Conservation (phyloP, 352 stramenopile species). For the Peronospora destructor region DNA sequence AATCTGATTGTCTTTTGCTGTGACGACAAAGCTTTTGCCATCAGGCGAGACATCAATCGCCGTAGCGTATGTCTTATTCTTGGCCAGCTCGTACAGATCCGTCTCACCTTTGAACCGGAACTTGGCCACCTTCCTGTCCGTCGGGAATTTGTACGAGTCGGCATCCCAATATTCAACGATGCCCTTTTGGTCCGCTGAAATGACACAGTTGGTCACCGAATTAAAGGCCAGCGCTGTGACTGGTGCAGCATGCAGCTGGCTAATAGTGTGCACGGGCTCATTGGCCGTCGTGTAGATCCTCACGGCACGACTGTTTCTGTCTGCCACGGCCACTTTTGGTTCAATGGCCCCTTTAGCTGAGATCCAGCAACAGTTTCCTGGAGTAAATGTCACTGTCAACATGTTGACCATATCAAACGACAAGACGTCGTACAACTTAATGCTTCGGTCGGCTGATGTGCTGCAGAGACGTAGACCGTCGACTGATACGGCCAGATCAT, state of each 20-base stretch:
- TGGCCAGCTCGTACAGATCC: constrained; percentile 93
- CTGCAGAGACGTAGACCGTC: constrained; percentile 85
- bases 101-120: constrained; percentile 95
- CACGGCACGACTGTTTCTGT: constrained; percentile 54
- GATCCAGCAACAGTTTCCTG: constrained; percentile 73
- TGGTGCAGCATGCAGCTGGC: constrained; percentile 87
- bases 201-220: constrained; percentile 71
- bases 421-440: constrained; percentile 99
- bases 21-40: constrained; percentile 82
- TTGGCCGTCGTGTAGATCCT: constrained; percentile 80
- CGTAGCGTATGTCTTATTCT: constrained; percentile 83
- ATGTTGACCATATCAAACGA: constrained; percentile 98
- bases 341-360: constrained; percentile 47
- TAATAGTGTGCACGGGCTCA: constrained; percentile 52
- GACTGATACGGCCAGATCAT: constrained; percentile 71
- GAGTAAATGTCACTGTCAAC: constrained; percentile 75
- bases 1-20: constrained; percentile 83
- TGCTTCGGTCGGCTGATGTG: constrained; percentile 83
- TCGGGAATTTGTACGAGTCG: constrained; percentile 53
- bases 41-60: constrained; percentile 62
- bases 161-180: constrained; percentile 93
- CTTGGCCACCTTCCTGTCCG: constrained; percentile 20
- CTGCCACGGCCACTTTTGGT: constrained; percentile 71
- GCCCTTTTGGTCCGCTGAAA: constrained; percentile 89
- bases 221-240: constrained; percentile 89